Conservation (phyloP, 805 yeast species). For the Ogataea chonburiensis region DNA sequence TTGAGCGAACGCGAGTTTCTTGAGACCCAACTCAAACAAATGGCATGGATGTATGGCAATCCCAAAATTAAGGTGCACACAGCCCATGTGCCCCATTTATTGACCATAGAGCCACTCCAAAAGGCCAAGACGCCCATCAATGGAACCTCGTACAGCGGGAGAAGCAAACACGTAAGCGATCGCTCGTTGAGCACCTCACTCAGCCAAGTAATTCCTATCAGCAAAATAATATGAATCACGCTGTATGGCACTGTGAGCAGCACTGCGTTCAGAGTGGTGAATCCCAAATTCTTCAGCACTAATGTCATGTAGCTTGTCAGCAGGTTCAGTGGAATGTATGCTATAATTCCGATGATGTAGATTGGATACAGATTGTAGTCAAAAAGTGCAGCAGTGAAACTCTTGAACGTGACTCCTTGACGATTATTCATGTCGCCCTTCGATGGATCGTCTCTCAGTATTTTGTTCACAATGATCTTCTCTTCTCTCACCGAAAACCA, state of each 20-base stretch:
- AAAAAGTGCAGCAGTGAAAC: conserved; percentile 37
- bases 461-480: conserved; percentile 51
- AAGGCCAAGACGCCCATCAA: conserved; percentile 16
- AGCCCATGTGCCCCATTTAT: conserved; percentile 20
- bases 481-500: conserved; percentile 50
- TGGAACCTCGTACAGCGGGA: conserved; percentile 15
- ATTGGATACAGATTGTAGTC: conserved; percentile 55
- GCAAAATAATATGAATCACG: conserved; percentile 9
- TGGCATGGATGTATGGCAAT: conserved; percentile 42
- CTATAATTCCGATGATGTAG: conserved; percentile 41
- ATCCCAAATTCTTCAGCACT: conserved; percentile 47
- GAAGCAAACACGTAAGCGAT: conserved; percentile 43
- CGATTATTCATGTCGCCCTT: conserved; percentile 61
- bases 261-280: conserved; percentile 33
- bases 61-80: conserved; percentile 30
- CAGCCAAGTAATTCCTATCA: conserved; percentile 22
- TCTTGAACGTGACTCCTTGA: conserved; percentile 41
- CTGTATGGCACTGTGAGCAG: conserved; percentile 26
- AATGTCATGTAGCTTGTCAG: conserved; percentile 43
- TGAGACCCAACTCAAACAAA: conserved; percentile 34
- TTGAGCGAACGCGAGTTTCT: conserved; percentile 31
- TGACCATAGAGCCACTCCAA: conserved; percentile 12
- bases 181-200: conserved; percentile 38
- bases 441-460: conserved; percentile 59
- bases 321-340: conserved; percentile 37